phyloP scores from a whole-genome alignment of 495 filamentous ascomycete species.

The Penicillium daleae region DNA sequence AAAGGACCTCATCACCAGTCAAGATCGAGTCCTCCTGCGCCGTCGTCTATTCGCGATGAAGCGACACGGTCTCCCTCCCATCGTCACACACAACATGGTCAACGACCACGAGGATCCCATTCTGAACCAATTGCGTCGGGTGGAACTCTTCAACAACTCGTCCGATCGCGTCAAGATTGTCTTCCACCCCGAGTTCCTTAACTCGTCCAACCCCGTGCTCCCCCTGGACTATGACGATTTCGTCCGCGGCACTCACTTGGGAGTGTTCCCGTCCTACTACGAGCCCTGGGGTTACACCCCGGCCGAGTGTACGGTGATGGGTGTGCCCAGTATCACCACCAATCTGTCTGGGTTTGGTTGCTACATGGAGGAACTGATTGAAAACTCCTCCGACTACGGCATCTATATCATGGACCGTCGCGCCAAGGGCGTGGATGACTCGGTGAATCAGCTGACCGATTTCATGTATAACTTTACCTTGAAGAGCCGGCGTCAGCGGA shows the following conservation, averaged over 20 bases:
- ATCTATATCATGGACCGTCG: slow-evolving; percentile 99
- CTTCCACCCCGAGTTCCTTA: slow-evolving; percentile 98
- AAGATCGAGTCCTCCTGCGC: slow-evolving; percentile 91
- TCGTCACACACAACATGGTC: slow-evolving; percentile 99
- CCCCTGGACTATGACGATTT: slow-evolving; percentile 98
- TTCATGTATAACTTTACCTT: slow-evolving; percentile 95
- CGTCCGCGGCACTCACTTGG: slow-evolving; percentile 93
- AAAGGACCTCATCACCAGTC: slow-evolving; percentile 88
- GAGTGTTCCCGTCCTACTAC: slow-evolving; percentile 96
- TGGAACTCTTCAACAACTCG: slow-evolving; percentile 95
- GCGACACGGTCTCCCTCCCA: slow-evolving; percentile 82
- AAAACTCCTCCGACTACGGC: slow-evolving; percentile 96
- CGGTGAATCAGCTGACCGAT: slow-evolving; percentile 88
- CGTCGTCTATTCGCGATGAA: slow-evolving; percentile 96
- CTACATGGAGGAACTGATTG: slow-evolving; percentile 99
- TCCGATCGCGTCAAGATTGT: slow-evolving; percentile 95
- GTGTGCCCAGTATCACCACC: slow-evolving; percentile 96
- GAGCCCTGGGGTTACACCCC: slow-evolving; percentile 99
- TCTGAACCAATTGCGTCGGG: slow-evolving; percentile 92
- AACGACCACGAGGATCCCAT: slow-evolving; percentile 94
- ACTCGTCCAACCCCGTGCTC: slow-evolving; percentile 91
- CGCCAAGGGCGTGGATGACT: slow-evolving; percentile 94
- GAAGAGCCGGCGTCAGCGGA: slow-evolving; percentile 93
- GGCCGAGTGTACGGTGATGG: slow-evolving; percentile 98
- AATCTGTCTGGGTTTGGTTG: slow-evolving; percentile 98